These are phyloP conservation scores for Breynia disticha DNA, from an alignment of 441 rosid genomes.

Conservation along the genomic window DNA sequence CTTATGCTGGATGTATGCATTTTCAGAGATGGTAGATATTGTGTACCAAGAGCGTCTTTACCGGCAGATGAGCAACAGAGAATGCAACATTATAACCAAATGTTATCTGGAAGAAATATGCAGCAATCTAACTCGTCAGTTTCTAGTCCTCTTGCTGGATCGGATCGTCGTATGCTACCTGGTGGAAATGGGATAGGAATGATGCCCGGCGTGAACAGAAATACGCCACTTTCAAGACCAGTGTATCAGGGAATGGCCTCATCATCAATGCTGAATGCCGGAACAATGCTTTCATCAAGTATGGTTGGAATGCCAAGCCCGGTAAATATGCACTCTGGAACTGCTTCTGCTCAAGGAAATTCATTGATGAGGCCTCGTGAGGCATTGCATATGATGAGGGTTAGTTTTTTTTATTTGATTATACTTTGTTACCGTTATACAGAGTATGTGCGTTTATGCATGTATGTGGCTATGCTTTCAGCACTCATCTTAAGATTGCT, in stretches of 20 bases:
- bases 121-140: slow-evolving; percentile 70
- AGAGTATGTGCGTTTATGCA: not conserved
- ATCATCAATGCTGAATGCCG: slow-evolving; percentile 55
- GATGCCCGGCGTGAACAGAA: slow-evolving; percentile 58
- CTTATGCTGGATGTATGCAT: slow-evolving; percentile 13
- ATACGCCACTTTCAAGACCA: slow-evolving; percentile 68
- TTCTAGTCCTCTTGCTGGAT: slow-evolving; percentile 58
- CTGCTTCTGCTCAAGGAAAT: slow-evolving; percentile 63
- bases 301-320: slow-evolving; percentile 62
- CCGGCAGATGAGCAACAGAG: slow-evolving; percentile 81
- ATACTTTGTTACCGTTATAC: not conserved
- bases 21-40: slow-evolving; percentile 70
- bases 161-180: slow-evolving; percentile 57
- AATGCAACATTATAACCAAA: slow-evolving; percentile 63
- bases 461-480: not conserved
- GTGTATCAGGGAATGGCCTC: slow-evolving; percentile 77
- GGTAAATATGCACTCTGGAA: slow-evolving; percentile 56
- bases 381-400: slow-evolving; percentile 67
- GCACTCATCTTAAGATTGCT: too few relatives aligned
- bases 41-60: slow-evolving; percentile 60
- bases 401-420: slow-evolving; percentile 21
- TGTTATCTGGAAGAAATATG: slow-evolving; percentile 55
- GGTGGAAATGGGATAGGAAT: slow-evolving; percentile 75
- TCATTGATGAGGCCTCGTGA: slow-evolving; percentile 78
- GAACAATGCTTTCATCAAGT: slow-evolving; percentile 62